Base-by-base conservation (phyloP, 108 stramenopile species). In the Discostella pseudostelligera region DNA sequence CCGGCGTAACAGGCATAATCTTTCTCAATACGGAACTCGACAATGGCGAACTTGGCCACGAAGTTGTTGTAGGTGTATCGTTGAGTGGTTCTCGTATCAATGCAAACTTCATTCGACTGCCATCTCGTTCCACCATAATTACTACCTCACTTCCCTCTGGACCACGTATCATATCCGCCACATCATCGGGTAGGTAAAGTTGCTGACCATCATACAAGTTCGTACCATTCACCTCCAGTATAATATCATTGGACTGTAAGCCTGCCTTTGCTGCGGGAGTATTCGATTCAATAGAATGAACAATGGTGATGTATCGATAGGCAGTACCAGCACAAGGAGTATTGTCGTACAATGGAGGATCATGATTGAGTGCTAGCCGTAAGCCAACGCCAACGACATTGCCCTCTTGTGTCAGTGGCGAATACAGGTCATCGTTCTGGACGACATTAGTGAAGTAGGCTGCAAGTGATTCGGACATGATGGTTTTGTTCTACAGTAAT, bases 81-180 rank as follows among this genome's bases (percentile, higher is more conserved):
- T 43, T 8, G 7, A 43, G 42, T n/a, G 83, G 79, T 44, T 82
- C 67, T 39, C 92, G 68, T 4, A 72, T 81, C 2, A 92, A 45
- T 39, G 86, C 89, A 39, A 88, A 86, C 55, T 89, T 86, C 37
- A 81, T 51, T 11, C 53, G 67, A 42, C 74, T 72, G 19, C 86
- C 89, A 25, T 77, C 71, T 10, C 82, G 72, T 8, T 79, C 56
- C 37, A 86, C 71, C 10, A 79, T 81, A 11, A 89, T 69, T 16
- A 79, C 82, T 4, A 89, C 88, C 25, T 70, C 70, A 36, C 70
- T 81, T 10, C 88, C 88, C 20, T 74, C 72, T 7, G 83, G 83
- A n/a, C 88, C 88, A 20, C 88, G 66, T n/a, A 81, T 42, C 59
- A 67, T 78, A 29, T 74, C 39, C 0, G 84, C 83, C 13, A 85